phyloP scores from a whole-genome alignment of 2,329 filamentous ascomycete genomes.

The Botrytis fabae region DNA sequence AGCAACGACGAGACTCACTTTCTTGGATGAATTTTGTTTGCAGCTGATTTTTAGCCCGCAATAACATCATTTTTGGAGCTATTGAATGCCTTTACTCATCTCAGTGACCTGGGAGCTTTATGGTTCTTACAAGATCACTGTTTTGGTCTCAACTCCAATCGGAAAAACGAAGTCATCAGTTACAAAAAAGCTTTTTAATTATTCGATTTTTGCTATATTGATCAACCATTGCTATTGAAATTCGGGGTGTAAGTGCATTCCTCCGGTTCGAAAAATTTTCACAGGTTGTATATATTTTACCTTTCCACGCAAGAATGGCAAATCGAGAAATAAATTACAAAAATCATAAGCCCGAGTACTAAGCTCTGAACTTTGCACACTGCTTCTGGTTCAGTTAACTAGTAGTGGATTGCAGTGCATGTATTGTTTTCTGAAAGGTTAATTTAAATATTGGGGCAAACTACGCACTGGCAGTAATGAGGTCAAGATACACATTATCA shows the following conservation, averaged over 20 bases:
- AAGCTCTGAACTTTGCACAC: not conserved
- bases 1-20: not conserved
- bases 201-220: not conserved
- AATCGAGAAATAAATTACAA: not conserved
- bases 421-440: not conserved
- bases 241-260: not conserved
- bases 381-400: not conserved
- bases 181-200: not conserved
- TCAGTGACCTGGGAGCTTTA: not conserved
- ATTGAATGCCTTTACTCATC: not conserved
- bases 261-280: too few relatives aligned
- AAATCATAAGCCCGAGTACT: rapidly evolving
- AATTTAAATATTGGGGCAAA: not conserved
- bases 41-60: not conserved
- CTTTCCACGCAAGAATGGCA: not conserved
- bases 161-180: not conserved
- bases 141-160: not conserved
- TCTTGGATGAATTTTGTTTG: not conserved
- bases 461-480: not conserved
- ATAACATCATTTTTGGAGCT: not conserved
- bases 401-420: not conserved
- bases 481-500: not conserved
- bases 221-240: not conserved
- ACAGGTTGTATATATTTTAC: not conserved
- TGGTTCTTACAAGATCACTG: not conserved